Evolutionary conservation across 176 grass and related monocot species (phyloP).

Genomic region (Triticum turgidum): DNA sequence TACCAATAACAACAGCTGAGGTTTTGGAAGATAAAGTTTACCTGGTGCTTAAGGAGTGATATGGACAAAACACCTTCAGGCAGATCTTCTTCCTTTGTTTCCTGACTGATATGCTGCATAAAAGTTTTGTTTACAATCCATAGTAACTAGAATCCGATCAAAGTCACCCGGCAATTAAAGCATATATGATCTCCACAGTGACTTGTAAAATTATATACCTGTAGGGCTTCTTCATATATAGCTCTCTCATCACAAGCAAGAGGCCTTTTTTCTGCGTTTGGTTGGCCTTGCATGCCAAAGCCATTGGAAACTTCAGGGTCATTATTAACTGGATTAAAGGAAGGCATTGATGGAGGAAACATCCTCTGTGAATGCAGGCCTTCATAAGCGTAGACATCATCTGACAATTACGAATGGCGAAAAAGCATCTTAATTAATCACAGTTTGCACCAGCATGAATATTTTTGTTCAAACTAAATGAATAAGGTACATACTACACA

Average conservation of each 20-base stretch:
- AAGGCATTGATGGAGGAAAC: slow-evolving; percentile 48
- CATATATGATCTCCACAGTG: not conserved
- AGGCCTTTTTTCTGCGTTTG: slow-evolving; percentile 44
- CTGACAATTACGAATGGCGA: slow-evolving; percentile 20
- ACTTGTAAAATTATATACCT: slow-evolving; percentile 52
- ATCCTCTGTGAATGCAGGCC: slow-evolving; percentile 40
- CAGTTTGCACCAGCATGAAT: not conserved
- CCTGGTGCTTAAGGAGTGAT: slow-evolving; percentile 90
- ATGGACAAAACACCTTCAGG: slow-evolving; percentile 74
- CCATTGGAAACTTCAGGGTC: slow-evolving; percentile 7
- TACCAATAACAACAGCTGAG: slow-evolving; percentile 18
- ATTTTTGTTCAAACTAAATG: not conserved
- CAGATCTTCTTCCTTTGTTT: slow-evolving; percentile 74
- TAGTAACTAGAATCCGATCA: not conserved
- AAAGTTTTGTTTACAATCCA: not conserved
- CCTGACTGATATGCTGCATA: slow-evolving; percentile 69
- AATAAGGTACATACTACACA: slow-evolving; percentile 19
- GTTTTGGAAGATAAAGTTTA: slow-evolving; percentile 24
- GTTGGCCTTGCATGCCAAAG: slow-evolving; percentile 35
- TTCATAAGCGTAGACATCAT: slow-evolving; percentile 53
- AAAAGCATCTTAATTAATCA: not conserved
- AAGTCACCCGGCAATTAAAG: not conserved
- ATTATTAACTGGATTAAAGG: slow-evolving; percentile 32
- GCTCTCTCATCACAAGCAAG: slow-evolving; percentile 59
- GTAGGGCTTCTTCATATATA: slow-evolving; percentile 88